phyloP scores from a whole-genome alignment of 2,329 filamentous ascomycete species.

The Aureobasidium lini region DNA sequence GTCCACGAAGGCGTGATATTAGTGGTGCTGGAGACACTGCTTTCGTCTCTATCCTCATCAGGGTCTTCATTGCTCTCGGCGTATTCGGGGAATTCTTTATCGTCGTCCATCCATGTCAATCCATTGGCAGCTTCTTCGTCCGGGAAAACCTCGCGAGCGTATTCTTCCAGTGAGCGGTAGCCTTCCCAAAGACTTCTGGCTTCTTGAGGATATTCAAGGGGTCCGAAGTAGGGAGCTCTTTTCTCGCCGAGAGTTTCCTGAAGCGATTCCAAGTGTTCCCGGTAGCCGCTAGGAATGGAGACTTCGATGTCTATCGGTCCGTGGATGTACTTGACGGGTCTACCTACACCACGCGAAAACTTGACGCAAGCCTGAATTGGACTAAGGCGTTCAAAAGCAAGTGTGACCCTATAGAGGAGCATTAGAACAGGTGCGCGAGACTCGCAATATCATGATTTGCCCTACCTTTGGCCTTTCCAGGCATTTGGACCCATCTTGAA shows the following conservation, averaged over 20 bases:
- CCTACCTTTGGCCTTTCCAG: conserved; percentile 68
- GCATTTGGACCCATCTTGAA: conserved; percentile 87
- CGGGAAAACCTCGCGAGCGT: conserved; percentile 87
- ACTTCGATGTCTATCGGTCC: conserved; percentile 78
- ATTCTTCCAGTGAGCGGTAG: conserved; percentile 84
- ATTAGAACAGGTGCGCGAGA: not conserved
- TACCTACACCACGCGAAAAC: conserved; percentile 70
- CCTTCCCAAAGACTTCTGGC: conserved; percentile 86
- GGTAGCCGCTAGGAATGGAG: conserved; percentile 78
- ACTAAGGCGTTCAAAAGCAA: conserved; percentile 84
- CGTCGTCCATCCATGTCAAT: conserved; percentile 77
- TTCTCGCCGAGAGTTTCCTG: conserved; percentile 53
- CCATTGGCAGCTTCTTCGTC: conserved; percentile 93
- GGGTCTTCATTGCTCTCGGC: conserved; percentile 18
- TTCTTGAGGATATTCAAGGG: conserved; percentile 58
- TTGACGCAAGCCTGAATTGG: conserved; percentile 73
- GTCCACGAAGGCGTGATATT: conserved; percentile 14
- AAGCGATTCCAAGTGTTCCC: conserved; percentile 69
- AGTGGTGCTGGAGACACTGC: conserved; percentile 7
- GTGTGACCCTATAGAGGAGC: conserved; percentile 57
- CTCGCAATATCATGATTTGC: conserved; percentile 9
- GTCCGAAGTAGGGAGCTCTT: conserved; percentile 56
- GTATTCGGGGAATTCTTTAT: conserved; percentile 14
- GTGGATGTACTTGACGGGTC: conserved; percentile 69
- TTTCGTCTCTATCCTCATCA: conserved; percentile 14